Conservation (phyloP, 306 rosid species). For the Cucurbita argyrosperma region DNA sequence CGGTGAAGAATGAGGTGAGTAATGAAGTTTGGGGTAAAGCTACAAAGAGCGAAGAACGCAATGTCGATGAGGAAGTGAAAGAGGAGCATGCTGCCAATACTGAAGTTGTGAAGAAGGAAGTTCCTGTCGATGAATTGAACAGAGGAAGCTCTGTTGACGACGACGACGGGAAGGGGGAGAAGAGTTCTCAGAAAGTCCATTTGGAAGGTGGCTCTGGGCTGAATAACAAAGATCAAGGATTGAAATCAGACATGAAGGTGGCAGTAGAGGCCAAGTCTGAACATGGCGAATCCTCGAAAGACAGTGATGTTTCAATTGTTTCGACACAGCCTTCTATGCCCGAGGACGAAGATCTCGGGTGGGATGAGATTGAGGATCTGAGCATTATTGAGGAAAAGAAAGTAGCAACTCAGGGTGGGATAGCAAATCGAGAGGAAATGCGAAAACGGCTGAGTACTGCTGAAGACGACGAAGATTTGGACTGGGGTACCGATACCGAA, state of each 20-base stretch:
- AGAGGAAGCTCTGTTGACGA: conserved; percentile 2
- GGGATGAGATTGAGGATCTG: conserved; percentile 94
- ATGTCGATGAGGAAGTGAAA: background rate
- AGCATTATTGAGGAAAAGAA: conserved; percentile 58
- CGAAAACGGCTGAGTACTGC: conserved; percentile 49
- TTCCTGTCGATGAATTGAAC: conserved; percentile 11
- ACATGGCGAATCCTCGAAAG: conserved; percentile 21
- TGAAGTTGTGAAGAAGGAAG: conserved; percentile 16
- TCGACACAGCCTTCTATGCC: conserved; percentile 19
- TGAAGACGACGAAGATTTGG: conserved; percentile 75
- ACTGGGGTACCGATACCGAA: conserved; percentile 74
- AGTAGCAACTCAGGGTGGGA: conserved; percentile 13
- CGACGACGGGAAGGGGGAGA: background rate
- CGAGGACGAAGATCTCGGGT: conserved; percentile 66
- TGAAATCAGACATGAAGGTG: background rate
- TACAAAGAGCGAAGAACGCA: background rate
- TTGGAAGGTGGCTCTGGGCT: conserved; percentile 19
- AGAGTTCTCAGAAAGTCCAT: conserved; percentile 3
- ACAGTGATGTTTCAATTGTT: conserved; percentile 20
- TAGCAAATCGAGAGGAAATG: conserved; percentile 31
- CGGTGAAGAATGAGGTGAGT: conserved; percentile 13
- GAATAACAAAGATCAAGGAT: conserved; percentile 19
- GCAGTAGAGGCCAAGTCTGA: conserved; percentile 16
- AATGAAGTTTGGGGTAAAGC: conserved; percentile 11
- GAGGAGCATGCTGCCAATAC: conserved; percentile 10